These are phyloP conservation scores for Lentinula edodes DNA, from an alignment of 768 basidiomycete genomes.

Conservation along the genomic window DNA sequence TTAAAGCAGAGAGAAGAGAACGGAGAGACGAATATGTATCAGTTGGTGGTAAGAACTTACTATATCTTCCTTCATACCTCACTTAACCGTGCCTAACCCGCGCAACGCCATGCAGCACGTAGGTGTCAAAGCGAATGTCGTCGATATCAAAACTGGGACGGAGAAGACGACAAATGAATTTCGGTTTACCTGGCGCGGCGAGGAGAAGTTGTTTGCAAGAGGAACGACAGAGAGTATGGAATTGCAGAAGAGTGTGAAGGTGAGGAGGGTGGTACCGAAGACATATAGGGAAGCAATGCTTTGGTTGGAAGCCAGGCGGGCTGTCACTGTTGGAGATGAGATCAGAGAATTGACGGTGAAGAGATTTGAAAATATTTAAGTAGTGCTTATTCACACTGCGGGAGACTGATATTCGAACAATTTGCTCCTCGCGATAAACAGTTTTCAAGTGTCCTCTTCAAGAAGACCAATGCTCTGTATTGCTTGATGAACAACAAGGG, in stretches of 20 bases:
- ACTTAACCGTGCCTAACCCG: conserved; percentile 7
- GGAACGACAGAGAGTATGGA: not conserved
- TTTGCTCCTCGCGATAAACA: not conserved
- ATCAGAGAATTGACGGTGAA: conserved; percentile 35
- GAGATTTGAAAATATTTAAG: not conserved
- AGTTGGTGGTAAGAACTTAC: not conserved
- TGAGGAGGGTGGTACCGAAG: conserved; percentile 53
- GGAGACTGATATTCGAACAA: not conserved
- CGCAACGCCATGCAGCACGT: conserved; percentile 47
- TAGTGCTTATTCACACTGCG: not conserved
- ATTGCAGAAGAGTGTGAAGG: conserved; percentile 9
- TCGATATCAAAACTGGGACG: conserved; percentile 58
- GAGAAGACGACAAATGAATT: conserved; percentile 74
- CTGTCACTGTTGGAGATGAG: conserved; percentile 63
- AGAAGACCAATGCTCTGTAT: not conserved
- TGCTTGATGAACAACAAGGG: not conserved
- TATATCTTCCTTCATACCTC: too few species aligned
- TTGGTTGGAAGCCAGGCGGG: conserved; percentile 75
- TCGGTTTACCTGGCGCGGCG: conserved; percentile 64
- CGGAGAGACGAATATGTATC: not conserved
- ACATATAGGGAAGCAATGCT: conserved; percentile 82
- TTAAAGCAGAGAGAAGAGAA: not conserved
- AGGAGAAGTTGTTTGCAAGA: conserved; percentile 18
- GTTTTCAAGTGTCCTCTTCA: not conserved
- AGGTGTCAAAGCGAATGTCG: conserved; percentile 65